These are phyloP conservation scores for Ilyonectria robusta DNA, from an alignment of 2,329 filamentous ascomycete genomes.

Conservation along the genomic window DNA sequence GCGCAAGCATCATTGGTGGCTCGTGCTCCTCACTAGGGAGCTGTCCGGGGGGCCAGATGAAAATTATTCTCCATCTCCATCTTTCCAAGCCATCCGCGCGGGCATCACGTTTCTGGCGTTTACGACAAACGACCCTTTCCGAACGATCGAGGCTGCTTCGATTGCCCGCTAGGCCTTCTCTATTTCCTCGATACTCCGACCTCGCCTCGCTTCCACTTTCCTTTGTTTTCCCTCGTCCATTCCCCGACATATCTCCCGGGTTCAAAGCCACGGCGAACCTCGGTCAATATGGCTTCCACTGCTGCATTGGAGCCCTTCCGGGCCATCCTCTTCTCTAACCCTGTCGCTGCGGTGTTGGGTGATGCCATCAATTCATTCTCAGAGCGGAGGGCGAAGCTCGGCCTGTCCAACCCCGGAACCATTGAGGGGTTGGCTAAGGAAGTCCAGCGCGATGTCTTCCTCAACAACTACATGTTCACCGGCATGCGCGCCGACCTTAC, in stretches of 20 bases:
- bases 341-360: constrained; percentile 76
- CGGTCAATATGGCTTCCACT: constrained; percentile 66
- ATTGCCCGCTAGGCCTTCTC: constrained; percentile 39
- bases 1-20: constrained; percentile 49
- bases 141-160: constrained; percentile 39
- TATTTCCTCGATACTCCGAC: constrained; percentile 19
- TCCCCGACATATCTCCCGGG: constrained; percentile 43
- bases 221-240: constrained; percentile 37
- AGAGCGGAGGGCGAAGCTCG: constrained; percentile 88
- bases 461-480: constrained; percentile 97
- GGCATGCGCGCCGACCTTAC: constrained; percentile 96
- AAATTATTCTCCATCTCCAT: constrained; percentile 55
- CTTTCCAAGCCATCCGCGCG: constrained; percentile 45
- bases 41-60: constrained; percentile 49
- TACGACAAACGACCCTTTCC: constrained; percentile 45
- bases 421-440: constrained; percentile 92
- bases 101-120: constrained; percentile 52
- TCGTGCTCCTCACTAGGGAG: constrained; percentile 49
- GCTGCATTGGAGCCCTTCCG: constrained; percentile 64
- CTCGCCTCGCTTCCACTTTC: constrained; percentile 35
- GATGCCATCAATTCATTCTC: constrained; percentile 87
- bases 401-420: constrained; percentile 91
- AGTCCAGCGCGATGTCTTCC: constrained; percentile 95
- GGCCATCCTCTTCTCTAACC: constrained; percentile 81
- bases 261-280: constrained; percentile 47